Conservation (phyloP, 2,329 filamentous ascomycete genomes). For the Pseudohalonectria lignicola region DNA sequence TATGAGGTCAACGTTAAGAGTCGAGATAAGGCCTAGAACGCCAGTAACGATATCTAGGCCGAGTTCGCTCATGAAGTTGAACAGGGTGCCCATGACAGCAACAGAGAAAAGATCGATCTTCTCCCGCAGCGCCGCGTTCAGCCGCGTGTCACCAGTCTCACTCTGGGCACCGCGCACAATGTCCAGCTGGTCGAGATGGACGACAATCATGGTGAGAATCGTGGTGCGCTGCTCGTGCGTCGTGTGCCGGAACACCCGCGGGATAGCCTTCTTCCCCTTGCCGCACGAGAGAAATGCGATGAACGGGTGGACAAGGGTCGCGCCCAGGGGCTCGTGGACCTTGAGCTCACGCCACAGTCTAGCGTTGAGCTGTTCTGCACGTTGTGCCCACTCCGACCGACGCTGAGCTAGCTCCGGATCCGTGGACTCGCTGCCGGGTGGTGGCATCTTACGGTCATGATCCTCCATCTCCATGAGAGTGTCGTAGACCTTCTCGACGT, state of each 20-base stretch:
- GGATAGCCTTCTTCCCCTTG: slow-evolving; percentile 94
- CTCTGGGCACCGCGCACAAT: slow-evolving; percentile 73
- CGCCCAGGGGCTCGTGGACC: slow-evolving; percentile 82
- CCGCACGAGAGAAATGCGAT: slow-evolving; percentile 89
- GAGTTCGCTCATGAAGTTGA: slow-evolving; percentile 84
- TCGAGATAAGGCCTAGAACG: slow-evolving; percentile 74
- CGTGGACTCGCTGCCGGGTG: slow-evolving; percentile 46
- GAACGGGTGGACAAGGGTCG: slow-evolving; percentile 75
- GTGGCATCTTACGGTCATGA: slow-evolving; percentile 70
- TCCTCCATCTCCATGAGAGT: slow-evolving; percentile 92
- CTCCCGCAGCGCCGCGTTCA: slow-evolving; percentile 72
- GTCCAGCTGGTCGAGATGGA: slow-evolving; percentile 85
- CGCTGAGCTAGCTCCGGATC: slow-evolving; percentile 60
- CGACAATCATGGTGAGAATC: slow-evolving; percentile 88
- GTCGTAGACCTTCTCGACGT: slow-evolving; percentile 81
- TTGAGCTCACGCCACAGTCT: slow-evolving; percentile 80
- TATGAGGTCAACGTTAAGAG: slow-evolving; percentile 74
- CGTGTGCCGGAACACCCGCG: slow-evolving; percentile 88
- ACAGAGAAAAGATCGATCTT: slow-evolving; percentile 86
- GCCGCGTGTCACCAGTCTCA: slow-evolving; percentile 55
- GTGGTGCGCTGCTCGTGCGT: slow-evolving; percentile 88
- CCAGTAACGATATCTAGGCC: slow-evolving; percentile 85
- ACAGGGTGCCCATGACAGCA: slow-evolving; percentile 79
- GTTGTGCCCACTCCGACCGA: slow-evolving; percentile 71
- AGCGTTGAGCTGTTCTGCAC: slow-evolving; percentile 59